Percentiles rank a stretch among this genome's conserved stretches.
These are phyloP conservation scores for Sungouiella blattae DNA, from an alignment of 805 yeast genomes.

Conservation along the genomic window DNA sequence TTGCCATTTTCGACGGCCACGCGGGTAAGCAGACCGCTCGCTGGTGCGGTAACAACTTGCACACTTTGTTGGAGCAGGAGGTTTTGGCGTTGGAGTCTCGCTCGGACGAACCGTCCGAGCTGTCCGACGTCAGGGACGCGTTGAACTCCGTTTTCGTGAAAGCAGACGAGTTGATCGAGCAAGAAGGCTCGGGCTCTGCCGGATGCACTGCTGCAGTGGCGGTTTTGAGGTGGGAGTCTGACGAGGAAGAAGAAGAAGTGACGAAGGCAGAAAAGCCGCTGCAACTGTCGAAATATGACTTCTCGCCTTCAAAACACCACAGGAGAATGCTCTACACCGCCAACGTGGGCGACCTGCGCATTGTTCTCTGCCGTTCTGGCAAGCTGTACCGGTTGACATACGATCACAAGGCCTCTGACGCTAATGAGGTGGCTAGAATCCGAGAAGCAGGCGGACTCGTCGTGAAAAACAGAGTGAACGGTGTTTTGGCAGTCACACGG, in stretches of 20 bases:
- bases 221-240: conserved; percentile 75
- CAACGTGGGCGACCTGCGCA: conserved; percentile 90
- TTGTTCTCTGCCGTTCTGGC: conserved; percentile 74
- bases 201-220: conserved; percentile 98
- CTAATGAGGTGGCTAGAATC: conserved; percentile 71
- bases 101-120: conserved; percentile 11
- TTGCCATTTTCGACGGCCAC: conserved; percentile 96
- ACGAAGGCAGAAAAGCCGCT: conserved; percentile 5
- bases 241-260: conserved; percentile 11
- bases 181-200: conserved; percentile 63
- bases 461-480: conserved; percentile 89
- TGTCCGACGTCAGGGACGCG: conserved; percentile 58
- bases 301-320: conserved; percentile 46
- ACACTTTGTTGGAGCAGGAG: conserved; percentile 59
- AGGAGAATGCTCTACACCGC: conserved; percentile 84
- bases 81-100: conserved; percentile 30
- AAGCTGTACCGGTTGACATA: conserved; percentile 76
- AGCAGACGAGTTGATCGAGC: conserved; percentile 68
- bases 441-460: conserved; percentile 79
- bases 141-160: conserved; percentile 66
- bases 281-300: conserved; percentile 35
- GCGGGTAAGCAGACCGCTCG: conserved; percentile 92
- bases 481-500: conserved; percentile 90
- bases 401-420: conserved; percentile 91
- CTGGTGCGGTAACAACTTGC: conserved; percentile 90